Base-by-base conservation (phyloP, 1,284 basidiomycete species). In the Thecaphora thlaspeos region DNA sequence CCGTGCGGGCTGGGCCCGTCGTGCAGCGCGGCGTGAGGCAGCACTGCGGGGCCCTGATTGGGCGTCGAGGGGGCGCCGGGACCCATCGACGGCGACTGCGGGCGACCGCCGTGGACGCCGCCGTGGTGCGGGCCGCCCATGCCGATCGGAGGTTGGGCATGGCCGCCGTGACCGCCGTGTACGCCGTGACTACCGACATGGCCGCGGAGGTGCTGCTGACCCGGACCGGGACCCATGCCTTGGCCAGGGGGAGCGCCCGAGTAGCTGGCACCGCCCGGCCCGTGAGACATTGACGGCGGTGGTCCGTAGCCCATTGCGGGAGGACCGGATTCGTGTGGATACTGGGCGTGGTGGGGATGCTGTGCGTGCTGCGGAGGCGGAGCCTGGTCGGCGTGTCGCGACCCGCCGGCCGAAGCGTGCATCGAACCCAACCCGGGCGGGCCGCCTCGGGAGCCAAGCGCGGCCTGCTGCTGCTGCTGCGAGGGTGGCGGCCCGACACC, bases 71-170 rank as follows among this genome's bases (percentile, higher is more conserved):
- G 51, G 17, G 62, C 62, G 37, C 52, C 57, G 14, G 55, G 57
- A 4, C 55, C 61, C 51, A 64, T 59, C 60, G 59, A 48, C 19
- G 64, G 60, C 11, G 64, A 66, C 37, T 55, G 59, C 26, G 63
- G 59, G 9, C 59, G 58, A 14, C 32, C 63, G 19, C 32, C 63
- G 19, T 65, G 62, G 4, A n/a, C n/a, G n/a, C n/a, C n/a, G 34
- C 30, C 36, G 40, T 61, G 63, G 32, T 65, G 62, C 42, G 62
- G 51, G 7, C 19, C 39, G 14, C 57, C 54, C 4, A 55, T 48
- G 18, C 57, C 58, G 55, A 65, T 61, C 17, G 62, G 40, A 28
- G 54, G 51, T 4, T 54, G 60, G 14, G 51, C 51, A 12, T 58
- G 55, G n/a, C 51, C 58, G 42, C 51, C 58, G 42, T 65, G 62